Evolutionary conservation across 257 asterid genomes (phyloP).

Genomic region (Nicotiana benthamiana): DNA sequence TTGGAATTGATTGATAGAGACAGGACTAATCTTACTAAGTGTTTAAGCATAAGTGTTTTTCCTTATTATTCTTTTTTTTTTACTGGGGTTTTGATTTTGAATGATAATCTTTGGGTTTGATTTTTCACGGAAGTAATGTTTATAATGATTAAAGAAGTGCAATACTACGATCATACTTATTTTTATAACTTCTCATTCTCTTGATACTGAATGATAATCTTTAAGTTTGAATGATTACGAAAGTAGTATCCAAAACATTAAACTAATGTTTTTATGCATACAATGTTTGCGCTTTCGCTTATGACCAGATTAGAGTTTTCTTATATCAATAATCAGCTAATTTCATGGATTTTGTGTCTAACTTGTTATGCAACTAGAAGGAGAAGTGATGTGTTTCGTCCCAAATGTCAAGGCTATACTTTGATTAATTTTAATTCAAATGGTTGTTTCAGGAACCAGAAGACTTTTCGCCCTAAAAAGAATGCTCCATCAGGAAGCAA

Average conservation of each 20-base stretch:
- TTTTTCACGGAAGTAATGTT: background rate
- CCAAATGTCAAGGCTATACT: background rate
- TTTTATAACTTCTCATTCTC: background rate
- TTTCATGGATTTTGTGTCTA: no score
- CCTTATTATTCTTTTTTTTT: no score
- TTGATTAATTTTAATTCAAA: no score
- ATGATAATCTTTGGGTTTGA: background rate
- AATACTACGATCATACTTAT: background rate
- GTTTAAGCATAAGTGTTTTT: background rate
- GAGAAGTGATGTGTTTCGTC: background rate
- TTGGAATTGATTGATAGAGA: no score
- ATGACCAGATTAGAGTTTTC: background rate
- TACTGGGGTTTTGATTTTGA: background rate
- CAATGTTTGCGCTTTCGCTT: background rate
- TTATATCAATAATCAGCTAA: background rate
- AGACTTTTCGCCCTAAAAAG: slow-evolving; percentile 85
- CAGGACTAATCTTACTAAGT: background rate
- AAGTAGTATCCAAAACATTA: no score
- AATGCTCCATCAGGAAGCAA: slow-evolving; percentile 91
- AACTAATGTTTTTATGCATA: background rate
- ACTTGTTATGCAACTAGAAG: background rate
- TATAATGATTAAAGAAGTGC: background rate
- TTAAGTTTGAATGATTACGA: background rate
- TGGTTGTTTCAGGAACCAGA: slow-evolving; percentile 50
- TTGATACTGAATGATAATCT: background rate